Conservation (phyloP, 2,329 filamentous ascomycete species). For the Exophiala dermatitidis region DNA sequence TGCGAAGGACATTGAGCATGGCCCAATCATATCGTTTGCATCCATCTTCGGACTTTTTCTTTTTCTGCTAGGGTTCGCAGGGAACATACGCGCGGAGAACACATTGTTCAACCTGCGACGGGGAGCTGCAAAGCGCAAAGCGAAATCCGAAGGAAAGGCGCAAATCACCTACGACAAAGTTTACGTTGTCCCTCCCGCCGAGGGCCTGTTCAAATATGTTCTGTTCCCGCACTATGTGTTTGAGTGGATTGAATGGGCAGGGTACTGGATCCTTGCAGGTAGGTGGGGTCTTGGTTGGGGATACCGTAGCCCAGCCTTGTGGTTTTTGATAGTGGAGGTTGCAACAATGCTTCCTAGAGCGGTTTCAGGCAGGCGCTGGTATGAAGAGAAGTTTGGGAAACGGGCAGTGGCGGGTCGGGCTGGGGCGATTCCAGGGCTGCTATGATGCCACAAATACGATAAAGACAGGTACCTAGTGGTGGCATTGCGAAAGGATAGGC, state of each 20-base stretch:
- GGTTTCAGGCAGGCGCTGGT: conserved; percentile 75
- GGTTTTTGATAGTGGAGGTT: conserved; percentile 80
- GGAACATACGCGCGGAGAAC: conserved; percentile 85
- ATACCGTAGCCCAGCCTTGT: conserved; percentile 66
- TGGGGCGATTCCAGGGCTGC: conserved; percentile 55
- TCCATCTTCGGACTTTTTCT: conserved; percentile 57
- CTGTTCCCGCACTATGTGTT: conserved; percentile 91
- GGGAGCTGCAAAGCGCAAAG: conserved; percentile 45
- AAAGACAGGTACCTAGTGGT: background rate
- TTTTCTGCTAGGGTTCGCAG: conserved; percentile 68
- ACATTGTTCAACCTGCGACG: conserved; percentile 80
- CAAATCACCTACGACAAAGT: conserved; percentile 62
- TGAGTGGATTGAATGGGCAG: conserved; percentile 94
- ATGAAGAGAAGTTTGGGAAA: conserved; percentile 76
- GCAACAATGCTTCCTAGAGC: conserved; percentile 85
- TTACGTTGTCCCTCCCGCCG: conserved; percentile 74
- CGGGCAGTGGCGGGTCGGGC: conserved; percentile 69
- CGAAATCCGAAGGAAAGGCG: conserved; percentile 27
- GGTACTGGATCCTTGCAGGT: conserved; percentile 62
- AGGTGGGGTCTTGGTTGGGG: conserved; percentile 37
- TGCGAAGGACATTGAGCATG: conserved; percentile 41
- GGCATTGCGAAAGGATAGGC: background rate
- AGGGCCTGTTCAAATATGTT: conserved; percentile 67
- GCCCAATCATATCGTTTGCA: conserved; percentile 29
- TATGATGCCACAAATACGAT: background rate